phyloP scores from a whole-genome alignment of 2,329 filamentous ascomycete genomes.

The Phoma sp. region DNA sequence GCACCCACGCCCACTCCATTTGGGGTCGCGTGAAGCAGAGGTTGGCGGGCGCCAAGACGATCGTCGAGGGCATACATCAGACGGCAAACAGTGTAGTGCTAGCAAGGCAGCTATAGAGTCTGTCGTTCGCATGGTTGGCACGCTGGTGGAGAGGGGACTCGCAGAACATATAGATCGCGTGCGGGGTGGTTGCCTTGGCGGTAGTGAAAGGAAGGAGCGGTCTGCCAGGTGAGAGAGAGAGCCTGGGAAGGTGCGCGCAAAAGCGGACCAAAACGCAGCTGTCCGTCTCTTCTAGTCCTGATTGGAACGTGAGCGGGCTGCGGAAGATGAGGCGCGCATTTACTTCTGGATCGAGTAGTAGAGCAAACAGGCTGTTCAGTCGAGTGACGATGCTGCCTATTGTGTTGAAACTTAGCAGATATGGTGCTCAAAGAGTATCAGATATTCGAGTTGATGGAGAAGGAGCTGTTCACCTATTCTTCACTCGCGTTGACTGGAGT shows the following conservation, averaged over 20 bases:
- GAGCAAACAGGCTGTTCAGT: slow-evolving; percentile 3
- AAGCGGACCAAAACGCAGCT: background rate
- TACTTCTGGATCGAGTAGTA: background rate
- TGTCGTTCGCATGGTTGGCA: background rate
- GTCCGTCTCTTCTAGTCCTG: background rate
- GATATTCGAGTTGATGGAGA: too few relatives aligned
- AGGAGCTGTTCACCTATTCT: background rate
- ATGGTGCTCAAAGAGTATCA: too few relatives aligned
- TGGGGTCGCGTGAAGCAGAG: background rate
- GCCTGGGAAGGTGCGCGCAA: background rate
- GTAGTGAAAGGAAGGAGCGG: slow-evolving; percentile 11
- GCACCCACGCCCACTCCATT: background rate
- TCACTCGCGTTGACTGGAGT: background rate
- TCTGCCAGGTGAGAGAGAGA: slow-evolving; percentile 6
- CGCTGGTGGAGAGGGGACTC: background rate
- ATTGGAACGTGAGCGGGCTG: background rate
- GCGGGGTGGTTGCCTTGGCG: slow-evolving; percentile 5
- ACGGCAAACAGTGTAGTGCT: background rate
- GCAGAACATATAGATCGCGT: background rate
- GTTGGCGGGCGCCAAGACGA: background rate
- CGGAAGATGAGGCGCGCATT: background rate
- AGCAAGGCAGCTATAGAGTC: background rate
- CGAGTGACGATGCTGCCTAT: background rate
- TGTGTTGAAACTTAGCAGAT: too few relatives aligned
- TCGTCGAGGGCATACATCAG: background rate